Conservation (phyloP, 2,329 filamentous ascomycete species). For the Dothidotthia symphoricarpi region DNA sequence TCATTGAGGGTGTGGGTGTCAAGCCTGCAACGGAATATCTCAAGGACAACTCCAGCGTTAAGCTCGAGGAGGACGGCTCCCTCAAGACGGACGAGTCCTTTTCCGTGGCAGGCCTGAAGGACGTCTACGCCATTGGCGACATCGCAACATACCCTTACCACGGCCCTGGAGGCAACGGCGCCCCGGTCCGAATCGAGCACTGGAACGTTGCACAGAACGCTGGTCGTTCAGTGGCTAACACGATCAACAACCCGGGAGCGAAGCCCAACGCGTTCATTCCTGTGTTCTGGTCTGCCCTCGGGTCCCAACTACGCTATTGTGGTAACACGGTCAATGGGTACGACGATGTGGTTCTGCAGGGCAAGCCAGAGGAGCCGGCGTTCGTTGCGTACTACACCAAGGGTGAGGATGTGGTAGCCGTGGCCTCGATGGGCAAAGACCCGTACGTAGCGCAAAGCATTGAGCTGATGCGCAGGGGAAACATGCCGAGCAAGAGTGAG, state of each 20-base stretch:
- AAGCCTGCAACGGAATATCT: slow-evolving; percentile 81
- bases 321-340: slow-evolving; percentile 80
- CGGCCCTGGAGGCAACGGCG: slow-evolving; percentile 77
- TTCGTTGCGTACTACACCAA: slow-evolving; percentile 89
- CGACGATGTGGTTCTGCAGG: slow-evolving; percentile 80
- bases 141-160: slow-evolving; percentile 94
- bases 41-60: slow-evolving; percentile 65
- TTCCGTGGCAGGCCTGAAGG: slow-evolving; percentile 69
- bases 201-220: slow-evolving; percentile 98
- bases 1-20: slow-evolving; percentile 89
- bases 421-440: slow-evolving; percentile 87
- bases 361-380: slow-evolving; percentile 67
- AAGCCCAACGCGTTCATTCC: slow-evolving; percentile 76
- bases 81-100: slow-evolving; percentile 78
- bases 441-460: slow-evolving; percentile 69
- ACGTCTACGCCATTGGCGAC: slow-evolving; percentile 91
- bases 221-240: slow-evolving; percentile 73
- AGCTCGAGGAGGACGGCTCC: slow-evolving; percentile 81
- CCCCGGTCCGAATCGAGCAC: slow-evolving; percentile 82
- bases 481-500: slow-evolving; percentile 80
- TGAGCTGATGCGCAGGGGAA: slow-evolving; percentile 77
- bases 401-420: slow-evolving; percentile 82
- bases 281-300: slow-evolving; percentile 94
- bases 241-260: slow-evolving; percentile 67
- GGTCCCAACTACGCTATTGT: slow-evolving; percentile 87